phyloP scores from a whole-genome alignment of 352 stramenopile species.

The Aphanomyces stellatus region DNA sequence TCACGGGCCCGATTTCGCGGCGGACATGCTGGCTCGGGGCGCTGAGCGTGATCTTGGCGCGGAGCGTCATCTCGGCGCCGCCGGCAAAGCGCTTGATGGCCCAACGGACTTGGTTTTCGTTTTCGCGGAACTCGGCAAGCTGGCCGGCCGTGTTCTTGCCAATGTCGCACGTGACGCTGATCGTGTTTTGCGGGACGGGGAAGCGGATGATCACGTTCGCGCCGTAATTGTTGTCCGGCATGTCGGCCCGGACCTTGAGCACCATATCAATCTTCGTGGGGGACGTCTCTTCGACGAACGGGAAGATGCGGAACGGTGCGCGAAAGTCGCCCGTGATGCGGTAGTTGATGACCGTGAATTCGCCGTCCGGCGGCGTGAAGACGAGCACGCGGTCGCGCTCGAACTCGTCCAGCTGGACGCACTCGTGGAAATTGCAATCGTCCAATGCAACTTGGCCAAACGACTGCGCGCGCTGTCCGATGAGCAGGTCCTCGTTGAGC shows the following conservation, averaged over 20 bases:
- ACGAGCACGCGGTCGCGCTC: slow-evolving; percentile 81
- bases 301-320: slow-evolving; percentile 96
- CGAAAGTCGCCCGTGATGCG: slow-evolving; percentile 96
- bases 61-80: slow-evolving; percentile 91
- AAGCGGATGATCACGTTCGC: slow-evolving; percentile 94
- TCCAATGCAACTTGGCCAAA: slow-evolving; percentile 93
- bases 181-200: slow-evolving; percentile 84
- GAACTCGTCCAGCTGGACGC: slow-evolving; percentile 95
- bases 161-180: slow-evolving; percentile 72
- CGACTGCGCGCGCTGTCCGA: slow-evolving; percentile 77
- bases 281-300: slow-evolving; percentile 94
- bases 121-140: slow-evolving; percentile 91
- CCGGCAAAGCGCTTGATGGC: slow-evolving; percentile 96
- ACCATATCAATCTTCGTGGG: slow-evolving; percentile 92
- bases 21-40: slow-evolving; percentile 63
- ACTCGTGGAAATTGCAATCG: slow-evolving; percentile 99
- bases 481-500: slow-evolving; percentile 95
- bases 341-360: slow-evolving; percentile 95
- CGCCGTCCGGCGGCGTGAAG: slow-evolving; percentile 72
- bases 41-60: slow-evolving; percentile 85
- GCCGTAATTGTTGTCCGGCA: slow-evolving; percentile 93
- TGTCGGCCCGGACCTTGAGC: slow-evolving; percentile 88
- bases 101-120: slow-evolving; percentile 93
- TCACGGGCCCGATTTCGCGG: slow-evolving; percentile 95
- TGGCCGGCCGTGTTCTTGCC: slow-evolving; percentile 67